Base-by-base conservation (phyloP, 2,329 filamentous ascomycete species). In the Hypoxylon sp. region DNA sequence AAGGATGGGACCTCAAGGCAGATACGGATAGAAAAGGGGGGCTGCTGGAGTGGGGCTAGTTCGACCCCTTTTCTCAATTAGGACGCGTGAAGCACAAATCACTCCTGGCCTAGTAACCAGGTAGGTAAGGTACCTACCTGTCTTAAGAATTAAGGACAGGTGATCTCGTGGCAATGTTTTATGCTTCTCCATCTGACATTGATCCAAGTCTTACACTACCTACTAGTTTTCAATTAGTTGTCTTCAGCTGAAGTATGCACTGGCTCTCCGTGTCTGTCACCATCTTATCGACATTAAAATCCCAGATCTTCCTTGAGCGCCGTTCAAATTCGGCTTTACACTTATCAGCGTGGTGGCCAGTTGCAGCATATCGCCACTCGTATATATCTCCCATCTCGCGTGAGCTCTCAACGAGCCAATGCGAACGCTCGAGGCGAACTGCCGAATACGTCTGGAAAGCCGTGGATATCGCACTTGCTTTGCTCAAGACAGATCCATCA, bases 391-490 rank as follows among this genome's bases (percentile, higher is more conserved):
- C 78, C 1, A 77, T 76, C 14, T 75, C 74, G 8, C 78, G 73
- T 30, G 78, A 81, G 38, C 77, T 78, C 36, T 73, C 58, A 5
- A 83, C 78, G 0, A 84, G 74, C 76, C 77, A 81, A 68, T 83
- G 80, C 1, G 79, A 80, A 5, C 82, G 75, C 32, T 78, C 78
- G 12, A 78, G 74, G 3, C 83, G 71, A 3, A 78, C 70, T 0
- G 73, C 69, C 38, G 77, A 78, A 61, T 80, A 84, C 2, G 74
- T 73, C 20, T 67, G 42, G 20, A 85, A 77, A 3, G 79, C 82
- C 1, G 70, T 72, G 7, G 32, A 6, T 1, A 64, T 18, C 18
- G 51, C 20, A 6, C 1, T 6, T 28, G 7, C 33, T 20, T 28
- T 24, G 12, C 22, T 48, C 12, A 11, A 9, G 4, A 11, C 28